Evolutionary conservation across 1,284 basidiomycete genomes (phyloP).

Genomic region (Rhodofomes roseus): DNA sequence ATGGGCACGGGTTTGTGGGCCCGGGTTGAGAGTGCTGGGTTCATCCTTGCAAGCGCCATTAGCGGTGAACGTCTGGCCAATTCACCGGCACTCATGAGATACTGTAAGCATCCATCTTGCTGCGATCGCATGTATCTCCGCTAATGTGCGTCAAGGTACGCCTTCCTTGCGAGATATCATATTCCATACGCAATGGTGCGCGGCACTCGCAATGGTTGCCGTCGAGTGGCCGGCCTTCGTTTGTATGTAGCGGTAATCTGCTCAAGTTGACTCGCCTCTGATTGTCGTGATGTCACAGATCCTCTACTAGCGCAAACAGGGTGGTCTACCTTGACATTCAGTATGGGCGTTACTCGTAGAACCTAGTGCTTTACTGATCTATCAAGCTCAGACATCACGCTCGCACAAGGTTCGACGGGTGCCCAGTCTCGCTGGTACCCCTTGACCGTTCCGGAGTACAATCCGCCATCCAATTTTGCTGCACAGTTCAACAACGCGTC

Average conservation of each 20-base stretch:
- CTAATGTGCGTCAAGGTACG: conserved; percentile 55
- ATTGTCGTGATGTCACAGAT: conserved; percentile 45
- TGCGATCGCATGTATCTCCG: background rate
- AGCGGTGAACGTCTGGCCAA: conserved; percentile 86
- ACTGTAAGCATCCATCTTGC: conserved; percentile 51
- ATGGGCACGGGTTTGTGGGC: conserved; percentile 60
- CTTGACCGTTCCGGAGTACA: conserved; percentile 53
- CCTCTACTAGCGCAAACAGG: conserved; percentile 82
- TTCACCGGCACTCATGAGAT: conserved; percentile 84
- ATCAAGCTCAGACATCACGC: conserved; percentile 62
- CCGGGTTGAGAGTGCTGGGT: conserved; percentile 74
- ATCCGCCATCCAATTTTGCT: conserved; percentile 62
- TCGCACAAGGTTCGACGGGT: conserved; percentile 48
- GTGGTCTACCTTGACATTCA: conserved; percentile 86
- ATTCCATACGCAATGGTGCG: conserved; percentile 90
- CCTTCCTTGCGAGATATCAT: conserved; percentile 92
- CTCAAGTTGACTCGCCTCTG: background rate
- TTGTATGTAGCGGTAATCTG: conserved; percentile 51
- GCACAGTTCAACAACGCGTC: conserved; percentile 66
- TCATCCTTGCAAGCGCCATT: conserved; percentile 88
- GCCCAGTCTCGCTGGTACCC: conserved; percentile 61
- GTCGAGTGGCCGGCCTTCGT: conserved; percentile 92
- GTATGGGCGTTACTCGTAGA: conserved; percentile 41
- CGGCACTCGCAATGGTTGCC: conserved; percentile 85
- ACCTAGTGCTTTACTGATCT: conserved; percentile 6